phyloP scores from a whole-genome alignment of 768 basidiomycete genomes.

The Suillus plorans region DNA sequence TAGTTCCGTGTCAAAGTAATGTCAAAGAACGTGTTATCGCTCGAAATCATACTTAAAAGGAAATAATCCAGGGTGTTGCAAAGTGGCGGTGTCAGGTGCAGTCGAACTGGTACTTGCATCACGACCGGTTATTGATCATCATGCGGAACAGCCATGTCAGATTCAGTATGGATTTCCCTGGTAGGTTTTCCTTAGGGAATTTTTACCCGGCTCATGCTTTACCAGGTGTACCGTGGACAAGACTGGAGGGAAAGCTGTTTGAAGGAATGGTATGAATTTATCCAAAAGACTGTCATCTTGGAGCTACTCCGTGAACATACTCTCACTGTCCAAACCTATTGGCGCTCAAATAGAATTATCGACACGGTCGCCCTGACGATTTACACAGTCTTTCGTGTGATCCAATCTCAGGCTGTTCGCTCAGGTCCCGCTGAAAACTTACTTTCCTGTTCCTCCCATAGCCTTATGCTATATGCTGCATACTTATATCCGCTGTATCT shows the following conservation, averaged over 20 bases:
- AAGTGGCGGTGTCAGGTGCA: background rate
- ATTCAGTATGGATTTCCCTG: background rate
- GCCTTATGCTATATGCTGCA: slow-evolving; percentile 12
- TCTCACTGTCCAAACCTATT: slow-evolving; percentile 9
- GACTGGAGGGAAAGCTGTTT: background rate
- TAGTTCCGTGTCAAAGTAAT: background rate
- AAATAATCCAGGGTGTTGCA: background rate
- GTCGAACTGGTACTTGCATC: background rate
- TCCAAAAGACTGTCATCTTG: background rate
- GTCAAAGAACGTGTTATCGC: background rate
- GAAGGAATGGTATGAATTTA: background rate
- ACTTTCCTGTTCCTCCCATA: slow-evolving; percentile 15
- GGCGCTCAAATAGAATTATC: slow-evolving; percentile 5
- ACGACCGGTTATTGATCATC: background rate
- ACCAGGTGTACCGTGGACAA: background rate
- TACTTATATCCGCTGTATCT: slow-evolving; percentile 13
- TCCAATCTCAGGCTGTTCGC: slow-evolving; percentile 13
- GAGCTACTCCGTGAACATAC: slow-evolving; percentile 6
- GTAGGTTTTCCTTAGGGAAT: background rate
- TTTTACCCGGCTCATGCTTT: background rate
- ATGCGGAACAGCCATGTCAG: slow-evolving; percentile 1
- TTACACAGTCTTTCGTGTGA: slow-evolving; percentile 20
- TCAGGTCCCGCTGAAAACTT: slow-evolving; percentile 20
- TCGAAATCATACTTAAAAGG: slow-evolving; percentile 1
- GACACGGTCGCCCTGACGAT: slow-evolving; percentile 33